A percentile compares a stretch with the other conserved stretches of the same genome.
Evolutionary conservation across 1,284 basidiomycete genomes (phyloP).

Genomic region (Vanrija sp.): DNA sequence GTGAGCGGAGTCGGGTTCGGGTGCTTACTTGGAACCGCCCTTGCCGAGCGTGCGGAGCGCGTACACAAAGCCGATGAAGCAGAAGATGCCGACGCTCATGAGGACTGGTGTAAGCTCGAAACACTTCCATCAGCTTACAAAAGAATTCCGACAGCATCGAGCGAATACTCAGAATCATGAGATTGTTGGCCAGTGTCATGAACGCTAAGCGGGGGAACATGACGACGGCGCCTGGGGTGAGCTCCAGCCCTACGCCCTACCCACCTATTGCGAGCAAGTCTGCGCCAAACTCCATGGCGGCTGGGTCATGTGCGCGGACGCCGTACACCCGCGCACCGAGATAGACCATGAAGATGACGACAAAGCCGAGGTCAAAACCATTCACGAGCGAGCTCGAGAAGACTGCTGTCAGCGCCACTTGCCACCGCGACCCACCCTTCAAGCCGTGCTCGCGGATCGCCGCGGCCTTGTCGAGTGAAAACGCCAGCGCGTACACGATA

Average conservation of each 20-base stretch:
- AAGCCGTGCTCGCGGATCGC: constrained; percentile 92
- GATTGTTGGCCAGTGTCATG: constrained; percentile 78
- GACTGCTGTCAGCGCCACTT: constrained; percentile 26
- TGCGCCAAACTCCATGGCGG: constrained; percentile 57
- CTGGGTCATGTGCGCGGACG: constrained; percentile 51
- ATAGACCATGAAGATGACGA: constrained; percentile 66
- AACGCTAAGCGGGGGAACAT: constrained; percentile 86
- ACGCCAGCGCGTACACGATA: constrained; percentile 78
- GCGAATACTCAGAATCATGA: constrained; percentile 54
- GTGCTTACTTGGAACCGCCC: constrained; percentile 21
- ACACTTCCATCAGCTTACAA: constrained; percentile 26
- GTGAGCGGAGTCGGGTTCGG: background rate
- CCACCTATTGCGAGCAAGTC: constrained; percentile 43
- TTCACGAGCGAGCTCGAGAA: constrained; percentile 53
- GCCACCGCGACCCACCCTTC: constrained; percentile 48
- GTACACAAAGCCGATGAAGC: constrained; percentile 71
- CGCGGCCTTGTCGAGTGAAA: constrained; percentile 85
- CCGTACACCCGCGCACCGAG: constrained; percentile 68
- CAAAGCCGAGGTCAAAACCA: constrained; percentile 83
- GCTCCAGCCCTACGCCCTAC: background rate
- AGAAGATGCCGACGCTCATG: constrained; percentile 84
- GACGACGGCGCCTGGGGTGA: constrained; percentile 66
- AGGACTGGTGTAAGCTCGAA: constrained; percentile 48
- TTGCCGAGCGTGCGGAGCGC: constrained; percentile 71
- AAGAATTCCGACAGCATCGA: constrained; percentile 50